These are phyloP conservation scores for Saksenaea oblongispora DNA, from an alignment of 371 early-diverging fungal genomes.

Conservation along the genomic window DNA sequence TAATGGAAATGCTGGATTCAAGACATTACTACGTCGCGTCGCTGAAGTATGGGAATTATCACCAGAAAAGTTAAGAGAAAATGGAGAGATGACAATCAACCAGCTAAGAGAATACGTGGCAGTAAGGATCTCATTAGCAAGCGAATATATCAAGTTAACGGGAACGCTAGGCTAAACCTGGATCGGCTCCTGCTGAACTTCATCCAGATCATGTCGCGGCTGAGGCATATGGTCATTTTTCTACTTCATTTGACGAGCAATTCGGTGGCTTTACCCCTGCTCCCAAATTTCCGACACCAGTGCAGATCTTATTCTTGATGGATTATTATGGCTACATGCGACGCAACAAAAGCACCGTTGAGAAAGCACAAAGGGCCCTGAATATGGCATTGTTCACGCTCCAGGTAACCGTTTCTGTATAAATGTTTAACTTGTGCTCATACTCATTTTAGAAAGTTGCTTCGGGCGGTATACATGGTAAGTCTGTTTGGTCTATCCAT, in stretches of 20 bases:
- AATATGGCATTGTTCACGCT: conserved; percentile 63
- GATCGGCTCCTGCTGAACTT: conserved; percentile 5
- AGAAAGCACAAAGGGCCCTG: conserved; percentile 47
- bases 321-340: conserved; percentile 46
- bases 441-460: conserved; percentile 41
- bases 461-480: conserved; percentile 65
- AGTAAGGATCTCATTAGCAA: conserved; percentile 7
- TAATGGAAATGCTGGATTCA: conserved; percentile 55
- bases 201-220: conserved; percentile 22
- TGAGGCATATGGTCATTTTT: conserved; percentile 40
- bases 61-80: conserved; percentile 37
- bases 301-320: conserved; percentile 57
- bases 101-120: conserved; percentile 38
- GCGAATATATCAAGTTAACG: neutral
- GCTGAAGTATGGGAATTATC: conserved; percentile 47
- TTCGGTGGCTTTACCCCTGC: conserved; percentile 64
- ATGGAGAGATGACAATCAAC: conserved; percentile 41
- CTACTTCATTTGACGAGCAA: conserved; percentile 44
- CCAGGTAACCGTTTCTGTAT: conserved; percentile 26
- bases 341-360: conserved; percentile 15
- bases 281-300: conserved; percentile 72
- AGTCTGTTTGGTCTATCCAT: neutral
- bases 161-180: conserved; percentile 16
- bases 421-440: neutral
- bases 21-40: conserved; percentile 44